These are phyloP conservation scores for Piromyces finnis DNA, from an alignment of 192 early-diverging fungal genomes.

Conservation along the genomic window DNA sequence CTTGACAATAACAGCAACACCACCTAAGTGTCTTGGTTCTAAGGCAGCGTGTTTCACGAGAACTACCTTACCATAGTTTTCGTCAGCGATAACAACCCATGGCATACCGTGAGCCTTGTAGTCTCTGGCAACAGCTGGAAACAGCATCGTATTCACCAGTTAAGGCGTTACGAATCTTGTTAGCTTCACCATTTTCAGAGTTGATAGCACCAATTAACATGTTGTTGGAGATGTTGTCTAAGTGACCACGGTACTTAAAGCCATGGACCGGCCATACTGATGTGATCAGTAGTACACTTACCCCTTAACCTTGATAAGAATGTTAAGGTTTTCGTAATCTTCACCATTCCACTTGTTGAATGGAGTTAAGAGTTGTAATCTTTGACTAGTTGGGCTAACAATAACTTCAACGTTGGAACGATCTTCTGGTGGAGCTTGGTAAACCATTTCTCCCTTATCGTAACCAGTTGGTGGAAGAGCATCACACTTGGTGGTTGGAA, in stretches of 20 bases:
- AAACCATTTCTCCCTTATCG: constrained; percentile 84
- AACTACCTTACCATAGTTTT: constrained; percentile 99
- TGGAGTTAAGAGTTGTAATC: constrained; percentile 77
- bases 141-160: constrained; percentile 60
- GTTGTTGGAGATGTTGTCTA: constrained; percentile 98
- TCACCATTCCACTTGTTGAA: constrained; percentile 80
- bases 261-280: constrained; percentile 74
- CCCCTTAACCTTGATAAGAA: constrained; percentile 93
- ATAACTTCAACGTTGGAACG: constrained; percentile 50
- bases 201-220: constrained; percentile 95
- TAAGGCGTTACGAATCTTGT: constrained; percentile 22
- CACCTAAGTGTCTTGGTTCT: constrained; percentile 88
- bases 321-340: constrained; percentile 58
- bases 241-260: constrained; percentile 91
- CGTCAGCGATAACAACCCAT: constrained; percentile 96
- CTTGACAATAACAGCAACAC: constrained; percentile 84
- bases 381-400: constrained; percentile 69
- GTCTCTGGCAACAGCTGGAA: constrained; percentile 78
- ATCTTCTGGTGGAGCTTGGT: constrained; percentile 82
- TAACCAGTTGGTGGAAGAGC: constrained; percentile 86
- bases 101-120: constrained; percentile 74
- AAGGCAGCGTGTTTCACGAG: constrained; percentile 97
- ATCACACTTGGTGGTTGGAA: constrained; percentile 59
- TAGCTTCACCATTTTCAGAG: constrained; percentile 59
- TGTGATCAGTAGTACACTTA: constrained; percentile 99